Percentiles rank a stretch among this genome's conserved stretches.
Evolutionary conservation across 2,329 filamentous ascomycete genomes (phyloP).

Genomic region (Gaeumannomyces sp.): DNA sequence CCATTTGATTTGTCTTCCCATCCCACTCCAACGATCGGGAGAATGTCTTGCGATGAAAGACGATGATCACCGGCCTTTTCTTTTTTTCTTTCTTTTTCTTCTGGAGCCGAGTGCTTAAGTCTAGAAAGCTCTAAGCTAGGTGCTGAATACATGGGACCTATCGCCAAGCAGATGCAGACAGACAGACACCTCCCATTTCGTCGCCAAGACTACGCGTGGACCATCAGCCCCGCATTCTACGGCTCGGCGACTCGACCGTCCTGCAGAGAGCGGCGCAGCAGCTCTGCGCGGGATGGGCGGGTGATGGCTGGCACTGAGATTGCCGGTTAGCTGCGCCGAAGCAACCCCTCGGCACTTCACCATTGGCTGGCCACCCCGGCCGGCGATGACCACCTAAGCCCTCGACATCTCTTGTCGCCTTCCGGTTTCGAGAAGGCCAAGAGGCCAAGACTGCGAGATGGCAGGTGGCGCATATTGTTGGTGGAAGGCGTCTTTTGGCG

Average conservation of each 20-base stretch:
- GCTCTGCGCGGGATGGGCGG: neutral
- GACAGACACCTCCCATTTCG: neutral
- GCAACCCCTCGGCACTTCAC: neutral
- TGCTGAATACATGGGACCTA: neutral
- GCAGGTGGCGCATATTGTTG: neutral
- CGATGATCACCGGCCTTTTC: too few relatives aligned
- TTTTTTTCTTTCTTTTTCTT: too few relatives aligned
- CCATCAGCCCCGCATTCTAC: neutral
- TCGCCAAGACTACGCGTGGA: neutral
- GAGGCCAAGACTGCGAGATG: conserved; percentile 1
- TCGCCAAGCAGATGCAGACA: neutral
- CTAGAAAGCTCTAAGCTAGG: too few relatives aligned
- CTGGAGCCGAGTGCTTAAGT: too few relatives aligned
- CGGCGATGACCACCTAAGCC: neutral
- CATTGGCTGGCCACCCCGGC: neutral
- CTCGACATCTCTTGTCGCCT: conserved; percentile 4
- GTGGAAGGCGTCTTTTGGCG: neutral
- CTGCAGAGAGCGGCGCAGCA: neutral
- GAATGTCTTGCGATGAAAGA: too few relatives aligned
- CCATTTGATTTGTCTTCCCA: too few relatives aligned
- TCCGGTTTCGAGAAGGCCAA: conserved; percentile 4
- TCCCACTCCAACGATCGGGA: too few relatives aligned
- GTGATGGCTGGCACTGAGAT: neutral
- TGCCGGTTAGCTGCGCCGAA: neutral
- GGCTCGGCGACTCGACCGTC: neutral